phyloP scores from a whole-genome alignment of 495 filamentous ascomycete genomes.

The Penicillium diatomitis region DNA sequence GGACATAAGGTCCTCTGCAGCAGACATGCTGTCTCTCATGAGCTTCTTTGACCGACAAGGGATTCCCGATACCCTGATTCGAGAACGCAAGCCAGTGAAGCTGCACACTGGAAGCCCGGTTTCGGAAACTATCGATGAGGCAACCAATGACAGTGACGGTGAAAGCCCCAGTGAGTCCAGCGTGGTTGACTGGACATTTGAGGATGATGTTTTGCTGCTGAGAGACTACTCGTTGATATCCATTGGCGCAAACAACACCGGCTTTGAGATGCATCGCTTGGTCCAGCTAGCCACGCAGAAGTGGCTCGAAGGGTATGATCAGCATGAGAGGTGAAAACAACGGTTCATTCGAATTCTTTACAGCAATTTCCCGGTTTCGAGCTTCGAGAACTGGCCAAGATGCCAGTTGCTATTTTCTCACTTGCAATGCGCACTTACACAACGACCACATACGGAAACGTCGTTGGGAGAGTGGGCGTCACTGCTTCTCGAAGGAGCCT shows the following conservation, averaged over 20 bases:
- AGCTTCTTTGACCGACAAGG: constrained; percentile 8
- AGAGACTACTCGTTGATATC: constrained; percentile 23
- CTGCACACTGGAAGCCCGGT: background rate
- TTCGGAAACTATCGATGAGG: constrained; percentile 1
- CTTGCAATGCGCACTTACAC: constrained; percentile 7
- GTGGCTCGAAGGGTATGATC: constrained; percentile 29
- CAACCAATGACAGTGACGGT: background rate
- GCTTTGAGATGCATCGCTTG: constrained; percentile 39
- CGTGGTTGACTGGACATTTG: background rate
- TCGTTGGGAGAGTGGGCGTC: background rate
- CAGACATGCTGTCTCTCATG: constrained; percentile 4
- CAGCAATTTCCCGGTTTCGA: constrained; percentile 28
- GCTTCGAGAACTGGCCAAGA: constrained; percentile 16
- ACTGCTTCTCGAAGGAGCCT: background rate
- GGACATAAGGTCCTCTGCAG: background rate
- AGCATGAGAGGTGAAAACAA: constrained; percentile 30
- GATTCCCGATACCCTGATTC: background rate
- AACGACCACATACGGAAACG: constrained; percentile 1
- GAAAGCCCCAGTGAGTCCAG: background rate
- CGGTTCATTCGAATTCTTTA: constrained; percentile 29
- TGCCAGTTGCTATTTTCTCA: constrained; percentile 23
- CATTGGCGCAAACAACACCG: constrained; percentile 3
- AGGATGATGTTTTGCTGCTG: constrained; percentile 1
- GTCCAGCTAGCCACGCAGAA: constrained; percentile 35
- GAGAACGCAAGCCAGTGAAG: background rate